Evolutionary conservation across 371 early-diverging fungal species (phyloP), one percentile per base, ranked within the genome.

Genomic region (Mucor plumbeus): DNA sequence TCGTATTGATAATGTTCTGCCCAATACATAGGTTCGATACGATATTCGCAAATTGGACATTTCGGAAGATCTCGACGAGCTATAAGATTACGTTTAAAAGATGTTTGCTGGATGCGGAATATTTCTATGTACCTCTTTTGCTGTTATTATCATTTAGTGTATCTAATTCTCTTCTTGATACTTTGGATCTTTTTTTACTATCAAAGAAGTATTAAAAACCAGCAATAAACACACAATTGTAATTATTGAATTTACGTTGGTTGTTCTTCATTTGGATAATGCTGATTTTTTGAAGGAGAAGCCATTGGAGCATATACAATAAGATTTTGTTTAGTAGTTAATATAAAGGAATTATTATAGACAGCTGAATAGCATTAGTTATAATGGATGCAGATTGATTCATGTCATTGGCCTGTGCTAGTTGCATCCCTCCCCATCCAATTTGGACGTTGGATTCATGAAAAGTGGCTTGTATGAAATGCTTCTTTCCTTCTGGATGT

Each of bases 21-120:
- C 77, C 84, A 86, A 38, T 88, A 78, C 4, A 64, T 66, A 11
- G 78, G 81, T 7, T 82, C 76, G 15, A 88, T 82, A 33, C 79
- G 78, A 31, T 82, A 79, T 62, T 80, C 76, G 61, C 88, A 88
- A 40, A 88, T 76, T 7, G 88, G 87, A 66, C 88, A 88, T 72
- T 85, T 85, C 26, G 85, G 77, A 33, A 67, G 62, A 63, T 78
- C 78, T 17, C 76, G 73, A 59, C 68, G 71, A 19, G 81, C 84
- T 84, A 62, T 14, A 15, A 33, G 3, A 26, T 26, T 26, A 26
- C 38, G 4, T 14, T 21, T 34, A 35, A 48, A 35, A 60, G 31
- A 4, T 31, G 19, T n/a, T 21, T 14, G 21, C 8, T 35, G 10
- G 48, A 4, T 17, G 17, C 31, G 36, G 21, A 57, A 17, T 58